Base-by-base conservation (phyloP, 352 stramenopile species). In the Pythium oligandrum region DNA sequence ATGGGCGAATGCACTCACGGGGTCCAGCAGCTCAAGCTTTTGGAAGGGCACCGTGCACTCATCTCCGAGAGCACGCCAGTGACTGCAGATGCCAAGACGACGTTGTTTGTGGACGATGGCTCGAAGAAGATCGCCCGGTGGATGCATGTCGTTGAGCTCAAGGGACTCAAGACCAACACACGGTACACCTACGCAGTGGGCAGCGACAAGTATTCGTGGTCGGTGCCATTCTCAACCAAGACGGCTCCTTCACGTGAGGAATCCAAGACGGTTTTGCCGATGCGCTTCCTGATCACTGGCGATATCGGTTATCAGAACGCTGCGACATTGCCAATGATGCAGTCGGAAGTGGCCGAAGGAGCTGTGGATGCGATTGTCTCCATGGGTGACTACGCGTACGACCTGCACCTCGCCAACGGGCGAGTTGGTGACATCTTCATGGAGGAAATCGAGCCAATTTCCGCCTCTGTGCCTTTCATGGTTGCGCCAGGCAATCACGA, bases 401-500 rank as follows among this genome's bases (percentile, higher is more conserved):
- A 96, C 47, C 66, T 96, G 54, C 71, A 96, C 55, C 69, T 88
- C 33, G 73, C 81, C 4, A 63, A 93, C 30, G 87, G 87, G 3
- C 70, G 78, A 48, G 80, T 93, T 11, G 87, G 87, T 45, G 86
- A 95, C 55, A 88, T 95, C 32, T 97, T 93, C 67, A 93, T 97
- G 85, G 79, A 90, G 39, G 77, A 92, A 53, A 93, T 96, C 58
- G 75, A 96, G 39, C 76, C 81, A 3, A 93, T 96, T 48, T 85
- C 86, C 17, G 75, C 82, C 11, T 68, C 62, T 10, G 73, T 95
- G 36, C 88, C 89, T 1, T 97, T 95, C 57, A 96, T 97, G 86
- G 85, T 96, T 43, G 79, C 80, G 8, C 78, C 85, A 1, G 90
- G 90, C 36, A 97, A 97, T 67, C 90, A 97, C 70, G 90, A 97